Evolutionary conservation across 805 yeast species (phyloP).

Genomic region (Candida argentea): DNA sequence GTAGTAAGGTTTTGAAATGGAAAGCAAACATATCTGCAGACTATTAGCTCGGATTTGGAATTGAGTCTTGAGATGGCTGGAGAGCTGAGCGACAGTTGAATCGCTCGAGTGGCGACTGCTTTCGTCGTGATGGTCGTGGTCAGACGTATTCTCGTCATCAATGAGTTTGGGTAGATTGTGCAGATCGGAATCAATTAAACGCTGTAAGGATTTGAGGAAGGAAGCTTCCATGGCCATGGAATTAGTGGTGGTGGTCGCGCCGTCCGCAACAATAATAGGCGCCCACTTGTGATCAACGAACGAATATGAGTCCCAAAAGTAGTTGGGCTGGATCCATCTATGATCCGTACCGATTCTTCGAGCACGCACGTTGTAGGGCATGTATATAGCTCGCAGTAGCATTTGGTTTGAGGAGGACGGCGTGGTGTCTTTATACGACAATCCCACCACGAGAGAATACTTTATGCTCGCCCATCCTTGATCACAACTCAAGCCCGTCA

Average conservation of each 20-base stretch:
- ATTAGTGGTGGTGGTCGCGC: conserved; percentile 4
- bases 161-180: conserved; percentile 25
- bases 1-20: conserved; percentile 23
- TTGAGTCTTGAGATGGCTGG: conserved; percentile 21
- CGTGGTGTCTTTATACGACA: conserved; percentile 6
- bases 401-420: neutral
- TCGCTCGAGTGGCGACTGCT: conserved; percentile 4
- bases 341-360: conserved; percentile 16
- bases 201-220: conserved; percentile 22
- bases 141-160: conserved; percentile 20
- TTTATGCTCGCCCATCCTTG: conserved; percentile 28
- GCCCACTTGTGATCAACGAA: neutral
- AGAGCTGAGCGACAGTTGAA: conserved; percentile 14
- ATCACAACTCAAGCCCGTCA: conserved; percentile 31
- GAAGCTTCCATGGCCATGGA: too few relatives aligned
- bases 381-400: conserved; percentile 15
- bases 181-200: conserved; percentile 21
- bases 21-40: conserved; percentile 20
- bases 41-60: conserved; percentile 27
- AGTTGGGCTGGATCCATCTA: conserved; percentile 19
- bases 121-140: too few relatives aligned
- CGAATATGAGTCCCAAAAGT: conserved; percentile 10
- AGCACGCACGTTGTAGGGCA: conserved; percentile 22
- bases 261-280: neutral
- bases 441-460: conserved; percentile 27